Evolutionary conservation across 2,329 filamentous ascomycete genomes (phyloP).

Genomic region (Fusarium avenaceum): DNA sequence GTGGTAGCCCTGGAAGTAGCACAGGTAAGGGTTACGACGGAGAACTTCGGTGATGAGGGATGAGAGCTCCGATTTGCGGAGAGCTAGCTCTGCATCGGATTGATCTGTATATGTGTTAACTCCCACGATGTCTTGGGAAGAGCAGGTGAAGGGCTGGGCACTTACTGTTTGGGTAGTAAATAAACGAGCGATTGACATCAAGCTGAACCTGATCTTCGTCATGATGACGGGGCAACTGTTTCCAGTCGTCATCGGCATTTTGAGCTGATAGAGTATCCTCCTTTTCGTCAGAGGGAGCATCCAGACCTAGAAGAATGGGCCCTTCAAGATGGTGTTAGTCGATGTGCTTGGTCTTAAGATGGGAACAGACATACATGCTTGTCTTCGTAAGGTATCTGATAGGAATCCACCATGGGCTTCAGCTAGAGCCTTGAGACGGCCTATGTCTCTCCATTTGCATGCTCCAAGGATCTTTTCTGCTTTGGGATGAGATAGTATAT

Average conservation of each 20-base stretch:
- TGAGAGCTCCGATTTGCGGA: slow-evolving; percentile 81
- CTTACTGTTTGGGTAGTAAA: slow-evolving; percentile 89
- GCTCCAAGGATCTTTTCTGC: slow-evolving; percentile 64
- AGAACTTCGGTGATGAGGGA: slow-evolving; percentile 85
- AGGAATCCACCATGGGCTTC: slow-evolving; percentile 76
- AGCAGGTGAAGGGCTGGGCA: neutral
- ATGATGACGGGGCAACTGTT: slow-evolving; percentile 76
- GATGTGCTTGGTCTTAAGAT: slow-evolving; percentile 13
- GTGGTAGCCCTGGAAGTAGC: slow-evolving; percentile 98
- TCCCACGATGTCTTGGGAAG: neutral
- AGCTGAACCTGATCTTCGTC: slow-evolving; percentile 94
- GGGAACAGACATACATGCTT: slow-evolving; percentile 76
- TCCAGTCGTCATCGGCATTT: slow-evolving; percentile 62
- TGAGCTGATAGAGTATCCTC: slow-evolving; percentile 24
- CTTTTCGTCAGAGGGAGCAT: slow-evolving; percentile 30
- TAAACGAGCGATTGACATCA: slow-evolving; percentile 96
- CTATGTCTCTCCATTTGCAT: slow-evolving; percentile 70
- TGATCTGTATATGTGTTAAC: slow-evolving; percentile 64
- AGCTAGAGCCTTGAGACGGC: slow-evolving; percentile 69
- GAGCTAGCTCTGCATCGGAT: slow-evolving; percentile 75
- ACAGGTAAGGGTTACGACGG: slow-evolving; percentile 83
- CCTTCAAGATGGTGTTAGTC: slow-evolving; percentile 59
- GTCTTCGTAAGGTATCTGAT: slow-evolving; percentile 75
- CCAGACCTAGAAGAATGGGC: slow-evolving; percentile 69
- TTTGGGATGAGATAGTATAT: slow-evolving; percentile 49